Evolutionary conservation across 257 asterid genomes (phyloP).

Genomic region (Echium plantagineum): DNA sequence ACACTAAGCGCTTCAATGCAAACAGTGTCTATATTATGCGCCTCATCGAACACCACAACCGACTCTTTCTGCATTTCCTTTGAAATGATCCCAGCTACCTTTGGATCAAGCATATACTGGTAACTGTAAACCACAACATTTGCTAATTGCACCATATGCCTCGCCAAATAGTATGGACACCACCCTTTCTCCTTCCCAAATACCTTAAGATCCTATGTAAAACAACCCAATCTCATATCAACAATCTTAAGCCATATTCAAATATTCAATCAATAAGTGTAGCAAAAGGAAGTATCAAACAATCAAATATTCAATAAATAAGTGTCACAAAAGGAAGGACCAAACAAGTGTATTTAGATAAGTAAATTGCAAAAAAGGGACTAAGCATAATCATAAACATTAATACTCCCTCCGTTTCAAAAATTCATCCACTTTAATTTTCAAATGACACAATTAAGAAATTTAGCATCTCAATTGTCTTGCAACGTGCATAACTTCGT

Average conservation of each 20-base stretch:
- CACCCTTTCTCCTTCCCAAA: conserved; percentile 85
- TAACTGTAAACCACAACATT: conserved; percentile 95
- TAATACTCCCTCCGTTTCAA: too few relatives aligned
- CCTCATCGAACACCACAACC: conserved; percentile 97
- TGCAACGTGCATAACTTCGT: too few relatives aligned
- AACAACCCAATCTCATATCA: background rate
- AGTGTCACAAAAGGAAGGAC: background rate
- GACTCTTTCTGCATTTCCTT: conserved; percentile 97
- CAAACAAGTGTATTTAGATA: too few relatives aligned
- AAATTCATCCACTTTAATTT: too few relatives aligned
- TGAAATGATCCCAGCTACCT: conserved; percentile 93
- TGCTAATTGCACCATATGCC: conserved; percentile 92
- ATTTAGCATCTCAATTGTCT: too few relatives aligned
- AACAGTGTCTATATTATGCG: conserved; percentile 95
- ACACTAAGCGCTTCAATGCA: conserved; percentile 97
- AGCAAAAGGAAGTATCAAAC: too few relatives aligned
- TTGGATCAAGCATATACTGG: conserved; percentile 95
- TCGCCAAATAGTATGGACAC: conserved; percentile 90
- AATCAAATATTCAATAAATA: too few relatives aligned
- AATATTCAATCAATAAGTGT: conserved; percentile 6
- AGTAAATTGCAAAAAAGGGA: too few relatives aligned
- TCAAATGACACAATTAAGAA: too few relatives aligned
- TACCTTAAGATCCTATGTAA: conserved; percentile 57
- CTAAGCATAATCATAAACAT: too few relatives aligned
- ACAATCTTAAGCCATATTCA: background rate